Conservation (phyloP, 257 asterid genomes). For the Echium plantagineum region DNA sequence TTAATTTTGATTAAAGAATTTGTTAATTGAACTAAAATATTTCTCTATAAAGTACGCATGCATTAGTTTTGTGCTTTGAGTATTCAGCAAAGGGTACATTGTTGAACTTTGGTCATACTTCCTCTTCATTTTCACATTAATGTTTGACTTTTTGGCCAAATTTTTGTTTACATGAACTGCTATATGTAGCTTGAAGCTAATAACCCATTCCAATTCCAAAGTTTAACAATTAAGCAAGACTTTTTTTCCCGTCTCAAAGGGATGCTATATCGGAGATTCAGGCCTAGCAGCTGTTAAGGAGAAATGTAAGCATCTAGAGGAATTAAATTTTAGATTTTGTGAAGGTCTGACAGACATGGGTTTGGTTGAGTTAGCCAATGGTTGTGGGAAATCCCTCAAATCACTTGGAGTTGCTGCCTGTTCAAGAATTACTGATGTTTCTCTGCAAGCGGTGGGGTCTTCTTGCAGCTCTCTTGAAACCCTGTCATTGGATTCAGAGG, state of each 20-base stretch:
- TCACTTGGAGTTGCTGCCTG: constrained; percentile 84
- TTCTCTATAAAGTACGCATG: neutral
- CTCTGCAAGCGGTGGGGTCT: constrained; percentile 78
- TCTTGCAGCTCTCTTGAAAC: constrained; percentile 64
- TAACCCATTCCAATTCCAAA: neutral
- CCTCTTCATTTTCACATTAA: no score
- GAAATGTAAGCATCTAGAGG: constrained; percentile 59
- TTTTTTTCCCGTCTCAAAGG: constrained; percentile 29
- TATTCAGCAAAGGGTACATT: neutral
- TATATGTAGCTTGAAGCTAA: no score
- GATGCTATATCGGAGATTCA: constrained; percentile 76
- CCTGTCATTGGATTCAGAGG: constrained; percentile 66
- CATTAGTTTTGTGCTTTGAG: neutral
- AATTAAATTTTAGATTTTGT: constrained; percentile 76
- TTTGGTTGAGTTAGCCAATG: constrained; percentile 47
- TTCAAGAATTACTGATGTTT: constrained; percentile 54
- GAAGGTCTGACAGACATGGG: constrained; percentile 80
- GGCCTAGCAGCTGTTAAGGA: constrained; percentile 80
- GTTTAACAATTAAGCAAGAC: constrained; percentile 6
- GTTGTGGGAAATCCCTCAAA: constrained; percentile 60
- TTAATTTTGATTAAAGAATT: neutral
- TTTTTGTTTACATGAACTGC: neutral
- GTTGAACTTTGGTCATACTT: neutral
- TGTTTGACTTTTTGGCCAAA: no score
- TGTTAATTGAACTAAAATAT: no score